Evolutionary conservation across 192 early-diverging fungal genomes (phyloP), one percentile per base, ranked within the genome.

Genomic region (Coemansia furcata): DNA sequence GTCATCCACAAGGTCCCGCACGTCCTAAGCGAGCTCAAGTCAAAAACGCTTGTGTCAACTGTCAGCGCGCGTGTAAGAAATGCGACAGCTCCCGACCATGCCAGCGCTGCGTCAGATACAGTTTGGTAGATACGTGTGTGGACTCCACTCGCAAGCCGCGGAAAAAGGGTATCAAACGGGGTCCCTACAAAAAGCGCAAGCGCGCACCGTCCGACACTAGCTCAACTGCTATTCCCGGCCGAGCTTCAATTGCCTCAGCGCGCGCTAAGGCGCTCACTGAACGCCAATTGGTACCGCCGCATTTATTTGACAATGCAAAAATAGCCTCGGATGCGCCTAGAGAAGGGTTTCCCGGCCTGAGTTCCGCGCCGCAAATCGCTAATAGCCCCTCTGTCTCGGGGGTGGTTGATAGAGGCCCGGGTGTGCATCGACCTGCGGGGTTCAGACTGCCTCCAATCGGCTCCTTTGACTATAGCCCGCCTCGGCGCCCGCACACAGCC

Each of bases 11-110:
- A 47, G 19, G 21, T 6, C 21, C 40, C 3, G 14, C 9, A 42
- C 67, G 77, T 5, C 19, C 70, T 14, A 93, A 92, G 63, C 86
- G 93, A 61, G 85, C 86, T 29, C 94, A 95, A 72, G 94, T 95
- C 57, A 95, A 95, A 67, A 95, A 93, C 73, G 94, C 94, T 12
- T 95, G 94, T 84, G 69, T 91, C 38, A 92, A 96, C 64, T 96
- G 94, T 64, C 90, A 93, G 79, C 89, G 90, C 32, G 88, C 93
- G 0, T 95, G 93, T 77, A 98, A 98, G 76, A 96, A 95, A 75
- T 96, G 95, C 73, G 94, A 93, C 63, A 89, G 90, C 58, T 87
- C 71, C 21, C 73, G 94, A 58, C 95, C 94, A 4, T 96, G 95
- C 67, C 72, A 78, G 68, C 87, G 94, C 8, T 98, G 95, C 69